These are phyloP conservation scores for Pulveroboletus sp. DNA, from an alignment of 768 basidiomycete genomes.

Conservation along the genomic window DNA sequence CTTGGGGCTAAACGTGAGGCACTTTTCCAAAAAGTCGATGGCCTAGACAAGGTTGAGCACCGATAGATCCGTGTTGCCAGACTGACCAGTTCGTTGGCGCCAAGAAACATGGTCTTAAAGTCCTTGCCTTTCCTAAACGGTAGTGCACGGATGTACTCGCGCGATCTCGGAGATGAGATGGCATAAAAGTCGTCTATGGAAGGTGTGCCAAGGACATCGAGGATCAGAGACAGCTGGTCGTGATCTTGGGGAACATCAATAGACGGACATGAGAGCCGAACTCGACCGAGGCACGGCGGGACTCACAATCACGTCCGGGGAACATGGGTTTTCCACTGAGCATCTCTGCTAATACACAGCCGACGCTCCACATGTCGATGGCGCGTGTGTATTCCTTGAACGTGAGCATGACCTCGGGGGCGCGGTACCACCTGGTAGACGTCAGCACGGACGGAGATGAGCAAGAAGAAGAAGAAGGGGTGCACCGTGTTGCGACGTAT, in stretches of 20 bases:
- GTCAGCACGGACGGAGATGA: not conserved
- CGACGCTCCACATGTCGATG: constrained; percentile 86
- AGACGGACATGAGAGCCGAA: not conserved
- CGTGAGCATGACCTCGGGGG: constrained; percentile 97
- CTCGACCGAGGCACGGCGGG: too few species aligned
- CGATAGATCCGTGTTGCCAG: not conserved
- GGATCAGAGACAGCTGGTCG: constrained; percentile 88
- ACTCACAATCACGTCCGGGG: constrained; percentile 86
- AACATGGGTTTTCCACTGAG: constrained; percentile 88
- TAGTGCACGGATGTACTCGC: constrained; percentile 86
- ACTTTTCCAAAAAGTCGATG: constrained; percentile 75
- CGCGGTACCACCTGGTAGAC: constrained; percentile 82
- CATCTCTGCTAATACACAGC: constrained; percentile 90
- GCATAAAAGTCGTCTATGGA: constrained; percentile 94
- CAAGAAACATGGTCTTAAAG: constrained; percentile 68
- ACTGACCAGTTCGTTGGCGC: constrained; percentile 64
- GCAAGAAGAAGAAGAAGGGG: too few species aligned
- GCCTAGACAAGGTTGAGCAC: constrained; percentile 38
- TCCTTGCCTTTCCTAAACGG: constrained; percentile 82
- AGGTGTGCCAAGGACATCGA: constrained; percentile 90
- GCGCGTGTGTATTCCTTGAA: constrained; percentile 94
- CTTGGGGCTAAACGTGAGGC: constrained; percentile 82
- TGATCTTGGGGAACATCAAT: constrained; percentile 55
- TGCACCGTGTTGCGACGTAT: constrained; percentile 90
- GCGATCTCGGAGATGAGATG: constrained; percentile 73